These are phyloP conservation scores for Aegilops bicornis DNA, from an alignment of 176 grass and related monocot genomes.

Conservation along the genomic window DNA sequence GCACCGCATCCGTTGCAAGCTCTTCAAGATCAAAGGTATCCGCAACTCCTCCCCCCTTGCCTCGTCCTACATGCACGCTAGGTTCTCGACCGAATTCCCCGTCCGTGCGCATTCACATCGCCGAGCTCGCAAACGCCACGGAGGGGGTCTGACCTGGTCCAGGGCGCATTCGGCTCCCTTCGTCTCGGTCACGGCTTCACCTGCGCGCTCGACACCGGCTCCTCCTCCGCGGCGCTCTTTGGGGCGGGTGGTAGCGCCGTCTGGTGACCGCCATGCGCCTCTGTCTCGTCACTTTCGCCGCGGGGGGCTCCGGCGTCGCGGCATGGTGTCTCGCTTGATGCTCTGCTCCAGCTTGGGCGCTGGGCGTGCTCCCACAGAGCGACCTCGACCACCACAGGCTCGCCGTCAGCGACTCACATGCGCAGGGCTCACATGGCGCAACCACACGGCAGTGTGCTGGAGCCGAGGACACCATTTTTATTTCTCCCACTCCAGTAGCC, in stretches of 20 bases:
- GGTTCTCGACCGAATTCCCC: too few species aligned
- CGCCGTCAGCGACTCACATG: conserved; percentile 61
- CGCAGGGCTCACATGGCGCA: conserved; percentile 50
- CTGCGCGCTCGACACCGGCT: conserved; percentile 41
- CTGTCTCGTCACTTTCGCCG: conserved; percentile 36
- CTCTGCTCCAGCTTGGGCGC: conserved; percentile 32
- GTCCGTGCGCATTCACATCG: too few species aligned
- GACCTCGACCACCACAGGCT: conserved; percentile 41
- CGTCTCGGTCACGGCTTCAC: conserved; percentile 63
- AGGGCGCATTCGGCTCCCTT: conserved; percentile 46
- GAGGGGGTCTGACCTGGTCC: fast-evolving
- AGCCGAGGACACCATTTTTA: background rate
- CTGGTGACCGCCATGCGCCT: background rate
- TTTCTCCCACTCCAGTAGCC: too few species aligned
- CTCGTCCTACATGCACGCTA: too few species aligned
- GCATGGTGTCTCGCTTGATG: background rate
- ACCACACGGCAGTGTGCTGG: conserved; percentile 72
- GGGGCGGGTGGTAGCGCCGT: conserved; percentile 37
- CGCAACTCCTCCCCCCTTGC: too few species aligned
- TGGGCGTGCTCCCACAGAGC: background rate
- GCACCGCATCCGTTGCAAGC: too few species aligned
- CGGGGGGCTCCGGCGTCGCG: conserved; percentile 51
- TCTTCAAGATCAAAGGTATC: too few species aligned
- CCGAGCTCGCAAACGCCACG: conserved; percentile 3
- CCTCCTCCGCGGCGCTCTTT: conserved; percentile 38